phyloP scores from a whole-genome alignment of 441 rosid species.

The Euphorbia celastroides region DNA sequence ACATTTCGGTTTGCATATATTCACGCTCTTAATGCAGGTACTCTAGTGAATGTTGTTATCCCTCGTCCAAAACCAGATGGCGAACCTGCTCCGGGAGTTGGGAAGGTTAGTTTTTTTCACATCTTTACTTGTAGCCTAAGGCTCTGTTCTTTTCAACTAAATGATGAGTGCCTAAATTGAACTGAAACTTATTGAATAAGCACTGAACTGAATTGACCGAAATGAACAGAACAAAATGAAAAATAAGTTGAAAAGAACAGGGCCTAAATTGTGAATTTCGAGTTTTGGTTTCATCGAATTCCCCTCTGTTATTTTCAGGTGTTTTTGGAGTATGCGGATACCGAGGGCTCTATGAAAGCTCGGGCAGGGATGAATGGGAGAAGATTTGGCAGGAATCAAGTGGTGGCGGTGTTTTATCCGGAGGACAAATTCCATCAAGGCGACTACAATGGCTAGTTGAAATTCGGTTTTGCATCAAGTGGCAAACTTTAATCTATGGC shows the following conservation, averaged over 20 bases:
- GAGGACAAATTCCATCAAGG: conserved; percentile 68
- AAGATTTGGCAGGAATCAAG: conserved; percentile 75
- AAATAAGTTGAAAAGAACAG: too few relatives aligned
- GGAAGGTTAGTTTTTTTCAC: conserved; percentile 51
- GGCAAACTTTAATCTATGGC: background rate
- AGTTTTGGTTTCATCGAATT: background rate
- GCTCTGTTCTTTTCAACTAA: too few relatives aligned
- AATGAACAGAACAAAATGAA: too few relatives aligned
- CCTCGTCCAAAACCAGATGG: conserved; percentile 67
- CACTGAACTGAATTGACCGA: too few relatives aligned
- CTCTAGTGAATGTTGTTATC: conserved; percentile 58
- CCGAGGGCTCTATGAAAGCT: conserved; percentile 57
- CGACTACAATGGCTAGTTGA: conserved; percentile 53
- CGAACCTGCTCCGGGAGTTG: conserved; percentile 53
- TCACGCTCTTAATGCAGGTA: conserved; percentile 58
- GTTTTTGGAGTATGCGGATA: conserved; percentile 65
- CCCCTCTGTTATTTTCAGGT: conserved; percentile 36
- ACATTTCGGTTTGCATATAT: conserved; percentile 29
- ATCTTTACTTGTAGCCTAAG: background rate
- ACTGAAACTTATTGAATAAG: too few relatives aligned
- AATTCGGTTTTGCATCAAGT: background rate
- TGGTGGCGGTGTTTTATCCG: conserved; percentile 62
- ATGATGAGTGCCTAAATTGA: too few relatives aligned
- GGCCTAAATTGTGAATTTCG: too few relatives aligned
- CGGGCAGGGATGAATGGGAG: conserved; percentile 73